Evolutionary conservation across 805 yeast genomes (phyloP), one percentile per base, ranked within the genome.

Genomic region (Wickerhamomyces subpelliculosus): DNA sequence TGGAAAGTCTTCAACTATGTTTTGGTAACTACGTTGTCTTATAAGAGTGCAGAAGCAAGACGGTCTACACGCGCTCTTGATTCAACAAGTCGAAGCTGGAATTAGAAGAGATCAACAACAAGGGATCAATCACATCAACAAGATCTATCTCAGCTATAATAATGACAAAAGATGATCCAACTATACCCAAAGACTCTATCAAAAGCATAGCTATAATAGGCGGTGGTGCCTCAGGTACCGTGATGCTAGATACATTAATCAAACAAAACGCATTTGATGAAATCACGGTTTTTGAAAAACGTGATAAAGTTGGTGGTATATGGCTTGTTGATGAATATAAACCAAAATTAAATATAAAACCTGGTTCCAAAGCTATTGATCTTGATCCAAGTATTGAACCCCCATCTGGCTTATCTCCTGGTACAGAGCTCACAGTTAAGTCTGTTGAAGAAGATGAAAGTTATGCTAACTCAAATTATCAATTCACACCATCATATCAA

Each of bases 201-300:
- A 34, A 25, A 4, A 23, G 25, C 4, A 13, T 23, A 10, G 25
- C 25, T 10, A 23, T 23, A 4, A 62, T 67, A 26, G 72, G 72
- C 5, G 70, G 65, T 16, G 72, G 72, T 3, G 69, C 72, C 4
- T 60, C 67, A 4, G 72, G 70, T 4, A 58, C 65, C 21, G 57
- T 65, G 31, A 48, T 61, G 1, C 49, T 64, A 17, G 68, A 66
- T 34, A 25, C 57, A 3, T 45, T 66, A 7, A 44, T 64, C 7
- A 49, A 54, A 28, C 68, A 65, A 39, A 34, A 48, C 6, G 42
- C 35, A 4, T 53, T 62, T 35, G 49, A 43, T 4, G 46, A 48
- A 13, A 56, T 67, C 27, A 52, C 53, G 2, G 39, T 67, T 3
- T 64, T 58, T 40, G 72, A 23, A 10, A 23, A 13, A 10, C 8